Evolutionary conservation across 192 early-diverging fungal genomes (phyloP).

Genomic region (Coemansia asiatica): DNA sequence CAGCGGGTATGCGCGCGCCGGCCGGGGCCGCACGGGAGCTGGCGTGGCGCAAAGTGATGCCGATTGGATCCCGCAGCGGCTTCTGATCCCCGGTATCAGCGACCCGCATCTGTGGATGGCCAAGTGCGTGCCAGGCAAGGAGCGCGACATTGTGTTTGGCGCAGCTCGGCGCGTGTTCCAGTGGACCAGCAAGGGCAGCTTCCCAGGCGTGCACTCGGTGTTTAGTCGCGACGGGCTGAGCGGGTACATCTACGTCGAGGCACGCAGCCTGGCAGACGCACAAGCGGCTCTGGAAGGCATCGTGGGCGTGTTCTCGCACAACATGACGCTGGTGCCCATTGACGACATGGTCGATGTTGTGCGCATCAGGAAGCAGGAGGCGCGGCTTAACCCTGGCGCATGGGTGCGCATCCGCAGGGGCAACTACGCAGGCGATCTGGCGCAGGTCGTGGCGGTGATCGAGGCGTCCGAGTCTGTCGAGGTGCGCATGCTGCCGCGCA

Average conservation of each 20-base stretch:
- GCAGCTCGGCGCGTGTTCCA: slow-evolving; percentile 78
- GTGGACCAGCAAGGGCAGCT: slow-evolving; percentile 59
- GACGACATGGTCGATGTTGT: slow-evolving; percentile 91
- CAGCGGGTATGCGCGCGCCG: slow-evolving; percentile 59
- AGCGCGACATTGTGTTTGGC: slow-evolving; percentile 80
- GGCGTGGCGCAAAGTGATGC: slow-evolving; percentile 48
- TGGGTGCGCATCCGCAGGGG: slow-evolving; percentile 93
- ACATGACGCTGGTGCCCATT: slow-evolving; percentile 81
- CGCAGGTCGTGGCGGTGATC: slow-evolving; percentile 68
- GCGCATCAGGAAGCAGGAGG: slow-evolving; percentile 65
- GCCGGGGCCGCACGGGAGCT: slow-evolving; percentile 40
- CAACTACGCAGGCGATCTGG: slow-evolving; percentile 92
- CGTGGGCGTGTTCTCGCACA: slow-evolving; percentile 68
- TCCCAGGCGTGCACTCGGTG: slow-evolving; percentile 73
- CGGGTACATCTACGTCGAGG: slow-evolving; percentile 94
- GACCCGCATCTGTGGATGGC: slow-evolving; percentile 94
- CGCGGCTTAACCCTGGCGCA: slow-evolving; percentile 58
- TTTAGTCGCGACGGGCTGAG: slow-evolving; percentile 81
- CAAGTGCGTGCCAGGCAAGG: slow-evolving; percentile 81
- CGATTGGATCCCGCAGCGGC: slow-evolving; percentile 65
- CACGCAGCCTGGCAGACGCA: slow-evolving; percentile 74
- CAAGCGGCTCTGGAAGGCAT: slow-evolving; percentile 75
- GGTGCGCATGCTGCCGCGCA: slow-evolving; percentile 73
- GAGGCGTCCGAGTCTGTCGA: slow-evolving; percentile 67
- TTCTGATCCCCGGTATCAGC: slow-evolving; percentile 80